Conservation (phyloP, 306 rosid species). For the Mimosa bimucronata region DNA sequence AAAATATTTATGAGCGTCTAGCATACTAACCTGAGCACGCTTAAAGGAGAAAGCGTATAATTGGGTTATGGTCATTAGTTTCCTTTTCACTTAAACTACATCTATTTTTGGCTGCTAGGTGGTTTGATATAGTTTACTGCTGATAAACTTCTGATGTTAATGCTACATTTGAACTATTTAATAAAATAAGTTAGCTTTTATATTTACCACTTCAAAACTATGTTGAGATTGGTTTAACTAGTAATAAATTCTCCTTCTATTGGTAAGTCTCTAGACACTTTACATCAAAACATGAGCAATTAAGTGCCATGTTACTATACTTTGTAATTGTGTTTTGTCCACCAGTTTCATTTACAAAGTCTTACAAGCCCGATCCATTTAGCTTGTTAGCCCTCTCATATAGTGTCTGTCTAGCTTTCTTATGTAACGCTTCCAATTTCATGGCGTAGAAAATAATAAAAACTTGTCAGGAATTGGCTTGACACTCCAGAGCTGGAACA, state of each 20-base stretch:
- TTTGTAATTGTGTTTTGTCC: background rate
- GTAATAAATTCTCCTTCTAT: background rate
- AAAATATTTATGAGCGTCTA: background rate
- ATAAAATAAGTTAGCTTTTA: background rate
- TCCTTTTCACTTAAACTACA: background rate
- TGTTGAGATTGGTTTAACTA: background rate
- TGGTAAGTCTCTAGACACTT: constrained; percentile 1
- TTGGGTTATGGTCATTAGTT: background rate
- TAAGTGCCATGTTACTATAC: constrained; percentile 5
- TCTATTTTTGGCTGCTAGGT: background rate
- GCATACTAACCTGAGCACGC: background rate
- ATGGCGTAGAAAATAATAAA: background rate
- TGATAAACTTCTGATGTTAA: constrained; percentile 5
- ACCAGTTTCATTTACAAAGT: background rate
- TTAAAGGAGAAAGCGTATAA: constrained; percentile 4
- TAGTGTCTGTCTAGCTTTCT: background rate
- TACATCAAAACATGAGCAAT: constrained; percentile 1
- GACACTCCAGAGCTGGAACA: constrained; percentile 8
- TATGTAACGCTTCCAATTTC: background rate
- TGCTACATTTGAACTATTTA: background rate
- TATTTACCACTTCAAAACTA: background rate
- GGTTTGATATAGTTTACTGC: constrained; percentile 5
- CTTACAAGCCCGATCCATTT: background rate
- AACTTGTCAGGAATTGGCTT: constrained; percentile 3
- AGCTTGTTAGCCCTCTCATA: background rate